phyloP scores from a whole-genome alignment of 2,329 filamentous ascomycete genomes.

The Dothideomycetes sp. region DNA sequence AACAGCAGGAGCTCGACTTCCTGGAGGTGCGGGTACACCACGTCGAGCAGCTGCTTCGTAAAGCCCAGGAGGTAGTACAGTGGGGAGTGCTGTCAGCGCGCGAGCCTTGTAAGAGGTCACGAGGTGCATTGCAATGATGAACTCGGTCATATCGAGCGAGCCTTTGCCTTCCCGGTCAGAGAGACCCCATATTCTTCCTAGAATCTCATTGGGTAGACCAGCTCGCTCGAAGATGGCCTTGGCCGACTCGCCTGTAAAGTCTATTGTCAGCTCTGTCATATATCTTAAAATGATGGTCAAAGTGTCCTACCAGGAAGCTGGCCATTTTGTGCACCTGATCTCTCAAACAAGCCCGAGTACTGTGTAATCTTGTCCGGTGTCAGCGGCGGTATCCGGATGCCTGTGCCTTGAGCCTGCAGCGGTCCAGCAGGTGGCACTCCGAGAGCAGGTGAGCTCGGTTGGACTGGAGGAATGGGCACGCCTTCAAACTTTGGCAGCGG shows the following conservation, averaged over 20 bases:
- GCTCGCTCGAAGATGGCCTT: slow-evolving; percentile 95
- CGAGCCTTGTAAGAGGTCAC: slow-evolving; percentile 85
- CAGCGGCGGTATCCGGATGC: slow-evolving; percentile 76
- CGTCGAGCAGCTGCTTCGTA: slow-evolving; percentile 82
- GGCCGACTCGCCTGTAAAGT: slow-evolving; percentile 58
- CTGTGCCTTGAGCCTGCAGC: slow-evolving; percentile 27
- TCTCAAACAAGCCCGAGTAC: slow-evolving; percentile 83
- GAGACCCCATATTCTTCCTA: slow-evolving; percentile 94
- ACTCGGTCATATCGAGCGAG: slow-evolving; percentile 75
- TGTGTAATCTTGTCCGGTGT: slow-evolving; percentile 81
- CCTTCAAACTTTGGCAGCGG: slow-evolving; percentile 92
- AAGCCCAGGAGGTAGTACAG: slow-evolving; percentile 67
- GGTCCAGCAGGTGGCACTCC: slow-evolving; percentile 27
- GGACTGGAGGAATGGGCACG: slow-evolving; percentile 39
- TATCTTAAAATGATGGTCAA: too few relatives aligned
- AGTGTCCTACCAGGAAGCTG: slow-evolving; percentile 58
- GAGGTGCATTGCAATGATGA: slow-evolving; percentile 96
- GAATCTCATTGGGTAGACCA: slow-evolving; percentile 73
- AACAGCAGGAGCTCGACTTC: slow-evolving; percentile 35
- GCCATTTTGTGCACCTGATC: slow-evolving; percentile 67
- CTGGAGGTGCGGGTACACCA: slow-evolving; percentile 32
- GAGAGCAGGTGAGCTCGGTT: slow-evolving; percentile 14
- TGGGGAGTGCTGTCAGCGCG: slow-evolving; percentile 67
- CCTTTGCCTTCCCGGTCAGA: slow-evolving; percentile 90
- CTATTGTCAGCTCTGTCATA: too few relatives aligned